Evolutionary conservation across 148 eudicot species (phyloP), one percentile per base, ranked within the genome.

Genomic region (Chenopodium suecicum): DNA sequence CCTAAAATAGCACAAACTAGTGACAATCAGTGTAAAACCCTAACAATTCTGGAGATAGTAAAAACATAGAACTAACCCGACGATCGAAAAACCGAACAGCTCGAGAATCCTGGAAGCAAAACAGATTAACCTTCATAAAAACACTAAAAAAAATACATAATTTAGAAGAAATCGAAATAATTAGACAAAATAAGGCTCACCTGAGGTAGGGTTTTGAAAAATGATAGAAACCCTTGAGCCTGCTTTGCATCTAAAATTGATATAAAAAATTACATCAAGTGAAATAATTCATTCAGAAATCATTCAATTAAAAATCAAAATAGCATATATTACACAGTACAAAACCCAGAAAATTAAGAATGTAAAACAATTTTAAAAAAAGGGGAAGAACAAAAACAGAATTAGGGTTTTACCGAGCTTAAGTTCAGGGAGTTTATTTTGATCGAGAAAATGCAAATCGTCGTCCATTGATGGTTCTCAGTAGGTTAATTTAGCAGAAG

Each of bases 191-290:
- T n/a, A 71, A 62, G 23, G 64, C 89, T 88, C 84, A 96, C 99
- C 83, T 70, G 83, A 60, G 94, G 88, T 74, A 92, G 89, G 81
- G 89, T 92, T 88, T 89, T 94, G 88, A 90, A 94, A 89, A 96
- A 96, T 25, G 95, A 90, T 32, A 96, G 90, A 87, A 96, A 96
- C 83, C 99, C 98, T 87, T 94, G 98, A 25, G 99, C 98, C 89
- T 96, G 99, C 82, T 84, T 94, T 70, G 94, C 93, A 89, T 96
- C 99, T 96, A 76, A 66, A 13, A 17, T 37, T 56, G 25, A 74
- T 31, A 29, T 32, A 78, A 31, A 50, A 73, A 11, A 48, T 68
- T 2, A 56, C 4, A 56, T 14, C 2, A 56, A 17, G 4, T 19
- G 17, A 14, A 52, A 41, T 4, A 4, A 4, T 41, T 4, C 44